phyloP scores from a whole-genome alignment of 1,284 basidiomycete genomes.

The Cutaneotrichosporon cavernicola region DNA sequence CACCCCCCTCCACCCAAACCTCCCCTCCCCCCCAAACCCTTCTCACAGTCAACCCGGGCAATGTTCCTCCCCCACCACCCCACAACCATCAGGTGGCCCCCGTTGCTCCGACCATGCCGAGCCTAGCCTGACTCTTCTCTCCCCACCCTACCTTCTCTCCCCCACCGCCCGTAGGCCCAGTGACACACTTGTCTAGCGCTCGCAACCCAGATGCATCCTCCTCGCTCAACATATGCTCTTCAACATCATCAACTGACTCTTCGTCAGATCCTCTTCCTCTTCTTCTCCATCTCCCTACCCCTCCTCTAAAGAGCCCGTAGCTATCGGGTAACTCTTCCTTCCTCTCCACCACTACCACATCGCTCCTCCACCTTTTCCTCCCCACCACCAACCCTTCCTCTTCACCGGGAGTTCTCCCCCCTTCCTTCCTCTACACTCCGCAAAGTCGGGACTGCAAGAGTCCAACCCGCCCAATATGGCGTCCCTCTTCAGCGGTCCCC shows the following conservation, averaged over 20 bases:
- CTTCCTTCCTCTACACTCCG: constrained; percentile 9
- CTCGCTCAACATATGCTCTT: constrained; percentile 6
- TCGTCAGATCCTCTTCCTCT: constrained; percentile 7
- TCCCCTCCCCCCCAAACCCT: neutral
- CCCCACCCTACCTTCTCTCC: neutral
- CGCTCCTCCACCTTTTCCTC: neutral
- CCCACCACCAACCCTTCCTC: constrained; percentile 8
- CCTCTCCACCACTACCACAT: neutral
- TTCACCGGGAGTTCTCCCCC: constrained; percentile 10
- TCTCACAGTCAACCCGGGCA: neutral
- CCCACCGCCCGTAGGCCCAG: neutral
- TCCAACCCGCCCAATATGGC: constrained; percentile 42
- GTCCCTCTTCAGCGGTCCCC: constrained; percentile 44
- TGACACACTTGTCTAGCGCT: neutral
- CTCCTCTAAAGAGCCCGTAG: constrained; percentile 11
- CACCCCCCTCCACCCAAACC: neutral
- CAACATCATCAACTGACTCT: constrained; percentile 12
- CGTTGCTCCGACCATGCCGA: constrained; percentile 1
- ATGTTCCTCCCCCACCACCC: neutral
- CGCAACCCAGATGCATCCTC: constrained; percentile 5
- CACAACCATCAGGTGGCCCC: neutral
- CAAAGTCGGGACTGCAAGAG: constrained; percentile 25
- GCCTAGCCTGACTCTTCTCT: neutral
- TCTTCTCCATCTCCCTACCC: constrained; percentile 13
- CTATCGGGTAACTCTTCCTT: constrained; percentile 10